Evolutionary conservation across 129 eudicot species (phyloP), one percentile per base, ranked within the genome.

Genomic region (Glebionis coronaria): DNA sequence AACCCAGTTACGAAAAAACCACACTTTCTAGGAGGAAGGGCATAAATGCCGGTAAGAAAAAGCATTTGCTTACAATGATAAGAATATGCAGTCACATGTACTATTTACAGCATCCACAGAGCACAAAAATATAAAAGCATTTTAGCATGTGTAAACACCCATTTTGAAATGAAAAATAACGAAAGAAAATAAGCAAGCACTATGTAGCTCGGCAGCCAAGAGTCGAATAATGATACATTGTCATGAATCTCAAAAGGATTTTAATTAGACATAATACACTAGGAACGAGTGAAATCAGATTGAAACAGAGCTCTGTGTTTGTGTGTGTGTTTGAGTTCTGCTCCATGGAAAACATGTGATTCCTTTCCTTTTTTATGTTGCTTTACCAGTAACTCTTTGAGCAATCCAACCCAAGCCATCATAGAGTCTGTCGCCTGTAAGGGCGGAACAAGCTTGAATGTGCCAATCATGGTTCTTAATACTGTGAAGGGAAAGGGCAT

Each of bases 401-500:
- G 96, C 98, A 16, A 88, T 75, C 95, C 98, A 85, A 35, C 95
- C 95, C 56, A 91, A 64, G 21, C 98, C 98, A 71, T 91, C 98
- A 91, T n/a, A n/a, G 16, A 91, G 82, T 13, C 96, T 96, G 0
- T 91, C 98, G 1, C 98, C 96, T 0, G 95, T 83, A 49, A 88
- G 80, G 12, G 96, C 98, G 6, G 85, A 83, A 77, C 96, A 88
- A 42, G 97, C 85, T 68, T 91, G 97, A 40, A 91, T 91, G 67
- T 91, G 96, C 96, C 97, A 91, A 68, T 91, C 97, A 63, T 88
- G 94, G 73, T 91, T 83, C 76, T 91, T 91, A 62, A 91, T 91
- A 67, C 97, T 91, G 61, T 91, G 97, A 49, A 88, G 97, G 13
- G 96, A 91, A 35, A 88, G 85, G 1, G 97, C 86, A 65, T 91